Base-by-base conservation (phyloP, 768 basidiomycete genomes). In the Amanita thiersii region DNA sequence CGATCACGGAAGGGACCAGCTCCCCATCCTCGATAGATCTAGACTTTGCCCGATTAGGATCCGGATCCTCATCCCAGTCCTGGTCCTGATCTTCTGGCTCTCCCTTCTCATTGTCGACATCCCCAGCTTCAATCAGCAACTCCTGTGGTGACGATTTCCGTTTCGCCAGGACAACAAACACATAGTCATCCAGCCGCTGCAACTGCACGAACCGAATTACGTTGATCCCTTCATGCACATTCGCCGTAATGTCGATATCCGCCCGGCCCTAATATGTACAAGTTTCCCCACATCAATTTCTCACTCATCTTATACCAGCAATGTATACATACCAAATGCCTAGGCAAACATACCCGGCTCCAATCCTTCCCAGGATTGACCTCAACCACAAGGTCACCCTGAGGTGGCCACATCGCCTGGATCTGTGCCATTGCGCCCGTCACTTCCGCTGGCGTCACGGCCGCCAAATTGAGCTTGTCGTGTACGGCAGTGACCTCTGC, bases 201-300 rank as follows among this genome's bases (percentile, higher is more conserved):
- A 79, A 55, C 24, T 77, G 75, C 31, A 77, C 69, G 41, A 77
- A 63, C 26, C 68, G 64, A 40, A 79, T 53, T 3, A 60, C 52
- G 53, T 79, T 79, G 28, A 46, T 53, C 6, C 76, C 77, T 30
- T 63, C 58, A 23, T 48, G 56, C 1, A 77, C 49, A 45, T 52
- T 56, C 3, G 58, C 34, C 29, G 72, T 69, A 34, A 77, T 57
- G 35, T 74, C 63, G 15, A 71, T 41, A 26, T 63, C 52, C 26
- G 49, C 21, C 14, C 48, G 47, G 33, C 52, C 47, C 37, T 56
- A 59, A n/a, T n/a, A n/a, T n/a, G n/a, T n/a, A n/a, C n/a, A n/a
- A n/a, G n/a, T 68, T 58, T 23, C 37, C 43, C 34, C 9, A 32
- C 18, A 40, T 26, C 5, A 40, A 7, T 25, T 10, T 20, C 17